phyloP scores from a whole-genome alignment of 2,329 filamentous ascomycete genomes.

The Penicillium verrucosum region DNA sequence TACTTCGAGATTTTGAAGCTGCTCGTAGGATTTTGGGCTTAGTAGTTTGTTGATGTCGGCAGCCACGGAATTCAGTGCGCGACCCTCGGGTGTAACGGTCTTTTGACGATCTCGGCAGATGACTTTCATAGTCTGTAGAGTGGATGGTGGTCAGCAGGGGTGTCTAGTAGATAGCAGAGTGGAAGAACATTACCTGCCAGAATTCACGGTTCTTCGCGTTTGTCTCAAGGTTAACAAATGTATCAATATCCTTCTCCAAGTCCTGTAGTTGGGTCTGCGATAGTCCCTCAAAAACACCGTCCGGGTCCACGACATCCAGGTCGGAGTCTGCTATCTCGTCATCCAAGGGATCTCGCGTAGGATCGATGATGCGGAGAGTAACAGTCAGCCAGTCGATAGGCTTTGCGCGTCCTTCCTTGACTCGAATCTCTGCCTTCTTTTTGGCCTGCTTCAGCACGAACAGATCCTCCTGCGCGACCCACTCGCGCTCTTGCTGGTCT shows the following conservation, averaged over 20 bases:
- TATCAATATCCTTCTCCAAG: constrained; percentile 77
- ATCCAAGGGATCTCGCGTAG: constrained; percentile 72
- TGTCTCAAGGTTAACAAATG: constrained; percentile 75
- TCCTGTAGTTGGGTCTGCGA: constrained; percentile 65
- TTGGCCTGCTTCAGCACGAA: constrained; percentile 97
- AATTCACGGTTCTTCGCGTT: constrained; percentile 77
- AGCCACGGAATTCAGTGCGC: constrained; percentile 76
- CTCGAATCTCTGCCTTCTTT: constrained; percentile 94
- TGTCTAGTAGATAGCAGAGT: neutral
- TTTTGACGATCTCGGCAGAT: constrained; percentile 76
- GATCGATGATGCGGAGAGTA: constrained; percentile 82
- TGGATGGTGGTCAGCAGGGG: neutral
- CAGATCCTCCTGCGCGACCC: constrained; percentile 90
- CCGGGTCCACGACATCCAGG: constrained; percentile 74
- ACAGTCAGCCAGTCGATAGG: constrained; percentile 93
- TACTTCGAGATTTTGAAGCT: constrained; percentile 79
- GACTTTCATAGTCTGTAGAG: constrained; percentile 67
- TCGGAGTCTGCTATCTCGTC: constrained; percentile 78
- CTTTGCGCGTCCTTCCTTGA: constrained; percentile 84
- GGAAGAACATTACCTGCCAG: constrained; percentile 62
- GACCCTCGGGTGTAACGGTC: constrained; percentile 63
- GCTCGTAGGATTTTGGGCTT: constrained; percentile 76
- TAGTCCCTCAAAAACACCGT: constrained; percentile 73
- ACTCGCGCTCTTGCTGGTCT: constrained; percentile 74
- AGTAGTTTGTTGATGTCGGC: constrained; percentile 86